A percentile compares a stretch with the other conserved stretches of the same genome.
Evolutionary conservation across 805 yeast genomes (phyloP).

Genomic region (Hanseniaspora thailandica): DNA sequence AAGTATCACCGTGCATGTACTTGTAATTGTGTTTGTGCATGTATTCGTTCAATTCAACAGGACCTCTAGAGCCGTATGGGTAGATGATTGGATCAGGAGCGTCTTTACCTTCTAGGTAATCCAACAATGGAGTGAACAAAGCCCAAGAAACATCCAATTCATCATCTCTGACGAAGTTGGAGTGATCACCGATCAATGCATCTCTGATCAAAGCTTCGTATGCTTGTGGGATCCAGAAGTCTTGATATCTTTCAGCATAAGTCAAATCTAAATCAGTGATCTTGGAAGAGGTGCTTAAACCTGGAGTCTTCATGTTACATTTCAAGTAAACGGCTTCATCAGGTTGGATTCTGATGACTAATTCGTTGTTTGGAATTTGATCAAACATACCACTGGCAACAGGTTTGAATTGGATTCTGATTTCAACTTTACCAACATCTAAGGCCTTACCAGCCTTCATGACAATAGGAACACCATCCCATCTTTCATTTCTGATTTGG

Average conservation of each 20-base stretch:
- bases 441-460: constrained; percentile 97
- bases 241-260: constrained; percentile 66
- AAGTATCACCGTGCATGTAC: constrained; percentile 49
- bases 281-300: constrained; percentile 68
- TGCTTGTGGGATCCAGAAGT: constrained; percentile 94
- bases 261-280: constrained; percentile 85
- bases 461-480: constrained; percentile 96
- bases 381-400: constrained; percentile 74
- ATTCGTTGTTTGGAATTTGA: constrained; percentile 77
- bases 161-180: constrained; percentile 95
- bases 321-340: constrained; percentile 87
- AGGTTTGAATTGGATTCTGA: constrained; percentile 81
- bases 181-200: constrained; percentile 81
- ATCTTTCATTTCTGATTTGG: constrained; percentile 78
- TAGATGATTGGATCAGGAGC: constrained; percentile 59
- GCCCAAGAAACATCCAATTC: constrained; percentile 91
- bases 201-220: constrained; percentile 92
- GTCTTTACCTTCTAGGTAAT: constrained; percentile 60
- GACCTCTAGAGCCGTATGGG: constrained; percentile 89
- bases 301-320: constrained; percentile 88
- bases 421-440: constrained; percentile 87
- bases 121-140: constrained; percentile 80
- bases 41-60: constrained; percentile 49
- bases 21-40: constrained; percentile 60
- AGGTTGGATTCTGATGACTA: constrained; percentile 90